phyloP scores from a whole-genome alignment of 257 asterid species.

The Knoxia roxburghii region DNA sequence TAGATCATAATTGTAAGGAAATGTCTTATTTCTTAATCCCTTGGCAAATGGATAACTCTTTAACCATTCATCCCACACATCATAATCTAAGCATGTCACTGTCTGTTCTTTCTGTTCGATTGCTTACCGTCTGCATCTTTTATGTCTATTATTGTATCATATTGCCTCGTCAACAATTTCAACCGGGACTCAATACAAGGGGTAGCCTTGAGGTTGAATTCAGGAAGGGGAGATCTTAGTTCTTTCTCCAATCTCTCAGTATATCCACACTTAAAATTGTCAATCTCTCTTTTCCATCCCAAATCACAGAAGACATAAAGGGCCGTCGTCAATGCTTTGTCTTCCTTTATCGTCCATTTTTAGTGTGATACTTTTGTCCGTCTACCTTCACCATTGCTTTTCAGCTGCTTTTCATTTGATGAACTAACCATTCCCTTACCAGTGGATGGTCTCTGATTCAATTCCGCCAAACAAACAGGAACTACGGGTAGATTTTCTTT shows the following conservation, averaged over 20 bases:
- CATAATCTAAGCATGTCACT: constrained; percentile 5
- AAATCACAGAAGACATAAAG: constrained; percentile 23
- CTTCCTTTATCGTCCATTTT: constrained; percentile 17
- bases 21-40: constrained; percentile 8
- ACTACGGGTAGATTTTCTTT: too few species aligned
- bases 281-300: constrained; percentile 30
- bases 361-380: constrained; percentile 2
- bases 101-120: constrained; percentile 3
- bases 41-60: not conserved
- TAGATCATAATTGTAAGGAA: constrained; percentile 12
- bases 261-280: constrained; percentile 25
- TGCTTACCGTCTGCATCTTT: constrained; percentile 17
- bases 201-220: constrained; percentile 22
- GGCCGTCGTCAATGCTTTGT: constrained; percentile 19
- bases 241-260: constrained; percentile 25
- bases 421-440: constrained; percentile 11
- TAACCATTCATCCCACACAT: constrained; percentile 7
- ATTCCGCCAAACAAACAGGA: not conserved
- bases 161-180: constrained; percentile 27
- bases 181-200: constrained; percentile 31
- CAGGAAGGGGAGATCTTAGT: constrained; percentile 21
- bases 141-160: constrained; percentile 27
- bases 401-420: constrained; percentile 8
- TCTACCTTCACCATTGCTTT: not conserved
- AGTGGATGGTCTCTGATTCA: not conserved